Evolutionary conservation across 352 stramenopile genomes (phyloP), one percentile per base, ranked within the genome.

Genomic region (Paralagenidium karlingii): DNA sequence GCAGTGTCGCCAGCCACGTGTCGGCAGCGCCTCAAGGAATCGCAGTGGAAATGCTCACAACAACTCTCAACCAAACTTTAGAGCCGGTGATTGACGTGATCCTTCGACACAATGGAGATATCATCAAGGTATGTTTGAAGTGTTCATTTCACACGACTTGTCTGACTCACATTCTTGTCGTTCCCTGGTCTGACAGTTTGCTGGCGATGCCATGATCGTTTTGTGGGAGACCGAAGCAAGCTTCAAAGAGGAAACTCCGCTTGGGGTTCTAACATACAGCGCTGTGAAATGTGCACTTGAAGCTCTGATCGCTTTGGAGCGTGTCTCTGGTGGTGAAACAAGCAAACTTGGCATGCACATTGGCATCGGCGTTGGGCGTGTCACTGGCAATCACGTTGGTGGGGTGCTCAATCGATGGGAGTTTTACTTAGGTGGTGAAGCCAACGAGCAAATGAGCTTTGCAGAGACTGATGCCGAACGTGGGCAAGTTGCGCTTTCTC

Each of bases 361-460:
- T 8, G 77, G 81, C 21, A 77, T 94, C 43, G 81, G 81, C 3
- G 65, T 75, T 6, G 88, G 78, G 42, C 46, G 66, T 21, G 55
- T 92, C 29, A 76, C 75, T 0, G 70, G 68, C 1, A 86, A 87
- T 38, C 75, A 91, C 47, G 73, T 94, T 2, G 81, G 81, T 2
- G 81, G 81, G 3, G 58, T 90, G 9, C 44, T 85, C 5, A 73
- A 89, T 31, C 67, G 79, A 0, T 94, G 77, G 77, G 81, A 94
- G 39, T 93, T 92, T 41, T 90, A 90, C 38, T 39, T 92, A 11
- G 79, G 70, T 10, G 81, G 81, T 19, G 66, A 83, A 27, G 79
- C 71, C n/a, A 89, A 86, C 33, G 38, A 70, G 0, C 74, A 94
- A 28, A 86, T 89, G 67, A 83, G 70, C 27, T 44, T 55, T 22